These are phyloP conservation scores for Anthracocystis setariae DNA, from an alignment of 1,284 basidiomycete species.

Conservation along the genomic window DNA sequence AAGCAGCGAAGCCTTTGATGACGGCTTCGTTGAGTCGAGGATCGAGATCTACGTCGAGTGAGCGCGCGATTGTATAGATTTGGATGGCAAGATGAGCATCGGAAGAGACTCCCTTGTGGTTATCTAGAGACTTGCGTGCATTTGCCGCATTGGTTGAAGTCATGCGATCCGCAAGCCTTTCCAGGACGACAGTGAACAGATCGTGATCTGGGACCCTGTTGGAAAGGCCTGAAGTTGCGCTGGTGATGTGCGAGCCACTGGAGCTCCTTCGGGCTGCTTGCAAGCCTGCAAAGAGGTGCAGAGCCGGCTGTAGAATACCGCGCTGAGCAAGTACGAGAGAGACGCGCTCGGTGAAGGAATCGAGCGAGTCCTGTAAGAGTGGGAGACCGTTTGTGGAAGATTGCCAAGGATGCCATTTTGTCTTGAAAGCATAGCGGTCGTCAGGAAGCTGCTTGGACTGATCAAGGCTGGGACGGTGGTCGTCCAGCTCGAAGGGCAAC, in stretches of 20 bases:
- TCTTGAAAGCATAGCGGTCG: conserved; percentile 18
- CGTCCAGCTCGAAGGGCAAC: conserved; percentile 35
- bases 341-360: conserved; percentile 36
- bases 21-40: conserved; percentile 27
- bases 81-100: conserved; percentile 30
- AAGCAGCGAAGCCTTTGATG: conserved; percentile 22
- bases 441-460: conserved; percentile 2
- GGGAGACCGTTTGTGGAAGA: conserved; percentile 4
- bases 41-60: conserved; percentile 17
- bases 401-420: conserved; percentile 46
- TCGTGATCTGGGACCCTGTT: conserved; percentile 31
- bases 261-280: not conserved
- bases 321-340: conserved; percentile 42
- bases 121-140: conserved; percentile 17
- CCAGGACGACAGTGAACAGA: conserved; percentile 27
- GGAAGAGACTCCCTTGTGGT: conserved; percentile 19
- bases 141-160: not conserved
- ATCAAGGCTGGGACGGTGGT: not conserved
- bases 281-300: conserved; percentile 27
- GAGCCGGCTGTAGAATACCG: conserved; percentile 28
- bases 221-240: not conserved
- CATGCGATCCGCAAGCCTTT: conserved; percentile 30
- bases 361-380: conserved; percentile 19
- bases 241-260: not conserved
- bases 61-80: conserved; percentile 22